A percentile compares a stretch with the other conserved stretches of the same genome.
Evolutionary conservation across 2,329 filamentous ascomycete species (phyloP).

Genomic region (Fusarium papillatum): DNA sequence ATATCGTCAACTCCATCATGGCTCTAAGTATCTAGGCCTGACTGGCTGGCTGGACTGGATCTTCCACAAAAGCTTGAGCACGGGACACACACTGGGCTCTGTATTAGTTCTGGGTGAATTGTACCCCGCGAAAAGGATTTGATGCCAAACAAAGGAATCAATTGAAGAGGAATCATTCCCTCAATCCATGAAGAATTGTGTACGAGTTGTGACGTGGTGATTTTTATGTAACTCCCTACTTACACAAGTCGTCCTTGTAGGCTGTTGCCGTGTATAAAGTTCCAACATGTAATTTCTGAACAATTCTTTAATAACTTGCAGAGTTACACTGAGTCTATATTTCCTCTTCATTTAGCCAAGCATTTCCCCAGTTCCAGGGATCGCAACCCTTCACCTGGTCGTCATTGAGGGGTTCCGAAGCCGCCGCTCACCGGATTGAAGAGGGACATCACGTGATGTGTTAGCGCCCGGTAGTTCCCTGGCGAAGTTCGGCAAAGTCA

Average conservation of each 20-base stretch:
- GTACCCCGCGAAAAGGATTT: constrained; percentile 43
- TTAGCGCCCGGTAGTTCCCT: constrained; percentile 47
- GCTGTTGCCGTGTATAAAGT: not conserved
- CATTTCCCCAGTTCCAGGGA: constrained; percentile 1
- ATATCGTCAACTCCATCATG: constrained; percentile 99
- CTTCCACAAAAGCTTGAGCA: constrained; percentile 44
- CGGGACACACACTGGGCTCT: constrained; percentile 44
- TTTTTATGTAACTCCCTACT: not conserved
- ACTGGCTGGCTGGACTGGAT: constrained; percentile 36
- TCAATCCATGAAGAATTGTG: constrained; percentile 28
- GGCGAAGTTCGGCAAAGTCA: constrained; percentile 60
- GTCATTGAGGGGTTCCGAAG: constrained; percentile 42
- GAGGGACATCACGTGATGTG: constrained; percentile 49
- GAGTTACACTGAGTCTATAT: not conserved
- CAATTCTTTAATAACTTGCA: not conserved
- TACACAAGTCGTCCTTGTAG: not conserved
- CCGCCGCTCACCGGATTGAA: constrained; percentile 28
- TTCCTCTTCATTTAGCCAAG: not conserved
- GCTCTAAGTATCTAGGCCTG: constrained; percentile 82
- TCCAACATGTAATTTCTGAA: not conserved
- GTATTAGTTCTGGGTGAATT: constrained; percentile 46
- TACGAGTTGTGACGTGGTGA: not conserved
- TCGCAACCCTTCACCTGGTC: not conserved
- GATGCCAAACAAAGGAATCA: constrained; percentile 45
- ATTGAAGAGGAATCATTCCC: constrained; percentile 40